phyloP scores from a whole-genome alignment of 768 basidiomycete genomes.

The Strobilomyces echinocephalus region DNA sequence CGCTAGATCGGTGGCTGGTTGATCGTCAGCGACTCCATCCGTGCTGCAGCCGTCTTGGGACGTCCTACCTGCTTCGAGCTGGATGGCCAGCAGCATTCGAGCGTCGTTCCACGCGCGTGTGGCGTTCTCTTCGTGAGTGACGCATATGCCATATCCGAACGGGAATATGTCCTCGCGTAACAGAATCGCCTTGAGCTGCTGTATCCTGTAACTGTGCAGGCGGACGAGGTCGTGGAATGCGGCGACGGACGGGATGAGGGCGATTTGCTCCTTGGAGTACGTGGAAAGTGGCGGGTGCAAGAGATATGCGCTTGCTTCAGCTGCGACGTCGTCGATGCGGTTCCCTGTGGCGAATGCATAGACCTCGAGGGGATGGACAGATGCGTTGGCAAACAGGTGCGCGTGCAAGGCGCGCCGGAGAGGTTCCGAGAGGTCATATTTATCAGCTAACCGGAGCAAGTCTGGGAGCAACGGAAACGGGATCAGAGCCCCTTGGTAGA shows the following conservation, averaged over 20 bases:
- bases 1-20: slow-evolving; percentile 58
- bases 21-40: slow-evolving; percentile 6
- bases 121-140: slow-evolving; percentile 45
- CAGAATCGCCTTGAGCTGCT: slow-evolving; percentile 47
- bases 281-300: slow-evolving; percentile 48
- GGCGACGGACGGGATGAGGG: slow-evolving; percentile 48
- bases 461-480: slow-evolving; percentile 61
- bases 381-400: slow-evolving; percentile 54
- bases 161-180: slow-evolving; percentile 64
- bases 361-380: slow-evolving; percentile 49
- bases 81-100: slow-evolving; percentile 40
- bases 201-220: slow-evolving; percentile 54
- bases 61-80: slow-evolving; percentile 50
- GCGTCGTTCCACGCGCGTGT: slow-evolving; percentile 47
- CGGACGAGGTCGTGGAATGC: slow-evolving; percentile 62
- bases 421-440: slow-evolving; percentile 52
- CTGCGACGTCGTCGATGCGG: slow-evolving; percentile 44
- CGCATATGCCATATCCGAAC: slow-evolving; percentile 63
- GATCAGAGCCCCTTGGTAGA: slow-evolving; percentile 43
- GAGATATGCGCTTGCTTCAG: slow-evolving; percentile 55
- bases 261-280: slow-evolving; percentile 49
- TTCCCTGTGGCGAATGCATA: slow-evolving; percentile 52
- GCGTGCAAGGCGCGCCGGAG: slow-evolving; percentile 40
- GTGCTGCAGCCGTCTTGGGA: background rate
- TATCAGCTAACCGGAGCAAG: slow-evolving; percentile 58